A percentile compares a stretch with the other conserved stretches of the same genome.
These are phyloP conservation scores for Colletotrichum falcatum DNA, from an alignment of 2,329 filamentous ascomycete genomes.

Conservation along the genomic window DNA sequence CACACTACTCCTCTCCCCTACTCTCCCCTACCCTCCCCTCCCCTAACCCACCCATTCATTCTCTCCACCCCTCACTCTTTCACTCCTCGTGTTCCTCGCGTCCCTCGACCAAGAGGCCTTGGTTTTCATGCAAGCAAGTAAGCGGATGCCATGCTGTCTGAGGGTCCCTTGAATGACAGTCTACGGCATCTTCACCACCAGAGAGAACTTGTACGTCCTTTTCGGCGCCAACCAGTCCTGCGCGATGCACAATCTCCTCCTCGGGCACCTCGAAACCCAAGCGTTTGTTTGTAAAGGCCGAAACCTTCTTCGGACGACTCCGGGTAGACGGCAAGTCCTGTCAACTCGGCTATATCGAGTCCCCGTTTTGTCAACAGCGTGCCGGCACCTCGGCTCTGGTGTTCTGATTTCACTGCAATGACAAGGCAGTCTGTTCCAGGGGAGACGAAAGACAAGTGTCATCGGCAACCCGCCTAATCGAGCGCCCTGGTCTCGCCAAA, in stretches of 20 bases:
- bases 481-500: conserved; percentile 7
- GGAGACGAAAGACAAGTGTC: conserved; percentile 23
- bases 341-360: conserved; percentile 50
- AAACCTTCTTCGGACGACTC: conserved; percentile 57
- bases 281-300: conserved; percentile 58
- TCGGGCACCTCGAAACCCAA: conserved; percentile 57
- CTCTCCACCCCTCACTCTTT: background rate
- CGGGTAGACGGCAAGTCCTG: conserved; percentile 57
- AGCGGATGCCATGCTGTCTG: conserved; percentile 11
- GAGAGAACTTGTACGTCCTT: conserved; percentile 54
- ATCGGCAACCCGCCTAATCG: conserved; percentile 29
- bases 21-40: no score
- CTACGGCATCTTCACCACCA: conserved; percentile 58
- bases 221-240: conserved; percentile 50
- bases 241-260: conserved; percentile 54
- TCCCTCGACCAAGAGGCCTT: conserved; percentile 15
- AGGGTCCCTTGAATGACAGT: conserved; percentile 44
- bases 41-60: background rate
- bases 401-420: conserved; percentile 57
- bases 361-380: conserved; percentile 56
- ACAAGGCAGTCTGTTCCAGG: conserved; percentile 52
- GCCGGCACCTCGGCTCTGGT: conserved; percentile 58
- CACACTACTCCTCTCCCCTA: no score
- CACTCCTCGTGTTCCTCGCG: background rate
- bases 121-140: conserved; percentile 31